These are phyloP conservation scores for Cytospora piceicola DNA, from an alignment of 2,329 filamentous ascomycete species.

Conservation along the genomic window DNA sequence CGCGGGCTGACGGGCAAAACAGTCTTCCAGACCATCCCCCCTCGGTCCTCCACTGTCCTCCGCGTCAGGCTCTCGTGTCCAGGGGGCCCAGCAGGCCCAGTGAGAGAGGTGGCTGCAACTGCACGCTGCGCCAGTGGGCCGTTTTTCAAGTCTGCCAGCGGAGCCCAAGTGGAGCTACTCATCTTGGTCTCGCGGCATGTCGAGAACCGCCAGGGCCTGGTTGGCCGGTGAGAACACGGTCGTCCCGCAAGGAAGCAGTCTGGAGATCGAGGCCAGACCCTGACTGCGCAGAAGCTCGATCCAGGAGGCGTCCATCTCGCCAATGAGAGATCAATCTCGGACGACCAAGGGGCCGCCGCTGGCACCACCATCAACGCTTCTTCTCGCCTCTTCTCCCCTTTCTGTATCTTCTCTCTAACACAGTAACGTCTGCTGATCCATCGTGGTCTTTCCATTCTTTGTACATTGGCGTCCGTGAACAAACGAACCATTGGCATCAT, in stretches of 20 bases:
- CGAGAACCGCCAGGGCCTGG: conserved; percentile 18
- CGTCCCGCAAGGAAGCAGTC: conserved; percentile 14
- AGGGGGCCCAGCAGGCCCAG: neutral
- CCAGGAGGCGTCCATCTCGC: conserved; percentile 29
- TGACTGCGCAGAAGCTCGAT: conserved; percentile 10
- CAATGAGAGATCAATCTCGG: conserved; percentile 31
- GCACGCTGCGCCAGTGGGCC: conserved; percentile 1
- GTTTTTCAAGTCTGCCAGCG: neutral
- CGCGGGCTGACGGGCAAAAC: neutral
- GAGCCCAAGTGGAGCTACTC: conserved; percentile 2
- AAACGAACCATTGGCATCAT: conserved; percentile 21
- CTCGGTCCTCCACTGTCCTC: conserved; percentile 4
- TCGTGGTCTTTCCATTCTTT: conserved; percentile 28
- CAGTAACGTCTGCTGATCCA: conserved; percentile 28
- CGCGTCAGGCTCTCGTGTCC: neutral
- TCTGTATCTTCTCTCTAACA: conserved; percentile 20
- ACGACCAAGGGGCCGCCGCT: conserved; percentile 30
- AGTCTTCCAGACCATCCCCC: conserved; percentile 8
- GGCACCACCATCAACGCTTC: conserved; percentile 22
- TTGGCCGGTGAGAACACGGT: conserved; percentile 20
- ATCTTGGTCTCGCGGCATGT: conserved; percentile 20
- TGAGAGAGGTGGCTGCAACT: neutral
- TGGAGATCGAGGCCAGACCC: conserved; percentile 23
- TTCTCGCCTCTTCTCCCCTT: conserved; percentile 23
- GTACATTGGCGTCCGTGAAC: conserved; percentile 30